These are phyloP conservation scores for Casaregolazyma lundiana DNA, from an alignment of 1,139 yeast genomes.

Conservation along the genomic window DNA sequence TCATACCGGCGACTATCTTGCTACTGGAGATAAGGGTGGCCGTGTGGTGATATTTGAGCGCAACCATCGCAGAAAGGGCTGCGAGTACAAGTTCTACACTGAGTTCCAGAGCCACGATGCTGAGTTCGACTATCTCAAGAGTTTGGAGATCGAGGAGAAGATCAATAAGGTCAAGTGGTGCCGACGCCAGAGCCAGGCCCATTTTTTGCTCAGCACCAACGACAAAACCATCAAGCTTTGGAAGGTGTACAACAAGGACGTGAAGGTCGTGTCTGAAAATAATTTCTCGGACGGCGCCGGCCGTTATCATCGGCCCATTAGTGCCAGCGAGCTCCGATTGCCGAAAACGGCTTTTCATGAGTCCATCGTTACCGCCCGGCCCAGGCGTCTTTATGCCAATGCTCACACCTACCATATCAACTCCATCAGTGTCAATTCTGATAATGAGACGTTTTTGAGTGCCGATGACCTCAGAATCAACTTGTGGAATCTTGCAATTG, in stretches of 20 bases:
- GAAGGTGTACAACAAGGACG: slow-evolving; percentile 90
- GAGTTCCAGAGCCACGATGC: slow-evolving; percentile 99
- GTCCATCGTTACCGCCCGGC: slow-evolving; percentile 91
- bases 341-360: slow-evolving; percentile 91
- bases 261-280: slow-evolving; percentile 88
- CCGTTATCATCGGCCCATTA: slow-evolving; percentile 17
- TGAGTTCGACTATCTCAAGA: slow-evolving; percentile 93
- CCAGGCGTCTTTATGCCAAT: slow-evolving; percentile 84
- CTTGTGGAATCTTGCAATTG: slow-evolving; percentile 90
- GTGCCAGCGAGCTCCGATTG: slow-evolving; percentile 49
- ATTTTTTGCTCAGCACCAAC: slow-evolving; percentile 83
- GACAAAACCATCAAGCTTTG: slow-evolving; percentile 97
- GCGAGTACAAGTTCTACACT: slow-evolving; percentile 93
- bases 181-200: slow-evolving; percentile 79
- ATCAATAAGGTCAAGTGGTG: slow-evolving; percentile 98
- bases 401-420: slow-evolving; percentile 99
- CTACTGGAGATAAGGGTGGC: slow-evolving; percentile 99
- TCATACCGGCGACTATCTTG: slow-evolving; percentile 88
- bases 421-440: slow-evolving; percentile 90
- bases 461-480: slow-evolving; percentile 95
- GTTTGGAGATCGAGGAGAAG: slow-evolving; percentile 95
- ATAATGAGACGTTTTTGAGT: slow-evolving; percentile 90
- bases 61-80: slow-evolving; percentile 70
- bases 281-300: slow-evolving; percentile 52
- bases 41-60: slow-evolving; percentile 94